Conservation (phyloP, 2,329 filamentous ascomycete genomes). For the Sclerotinia trifoliorum region DNA sequence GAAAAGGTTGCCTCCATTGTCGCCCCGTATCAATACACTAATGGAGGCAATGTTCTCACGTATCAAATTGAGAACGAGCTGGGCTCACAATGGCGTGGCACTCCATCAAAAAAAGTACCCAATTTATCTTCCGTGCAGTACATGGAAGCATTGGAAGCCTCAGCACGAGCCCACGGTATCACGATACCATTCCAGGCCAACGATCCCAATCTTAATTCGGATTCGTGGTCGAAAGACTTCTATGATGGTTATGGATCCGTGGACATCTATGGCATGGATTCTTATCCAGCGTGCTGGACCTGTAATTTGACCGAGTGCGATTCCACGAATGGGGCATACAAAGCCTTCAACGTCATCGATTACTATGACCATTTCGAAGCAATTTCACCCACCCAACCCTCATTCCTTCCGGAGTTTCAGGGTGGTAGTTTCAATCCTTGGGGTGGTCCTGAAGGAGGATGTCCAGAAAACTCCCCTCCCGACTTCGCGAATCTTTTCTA, state of each 20-base stretch:
- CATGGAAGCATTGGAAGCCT: conserved; percentile 56
- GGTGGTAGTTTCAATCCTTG: conserved; percentile 61
- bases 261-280: conserved; percentile 53
- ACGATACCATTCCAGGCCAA: conserved; percentile 58
- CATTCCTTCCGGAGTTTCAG: conserved; percentile 59
- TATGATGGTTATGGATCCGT: conserved; percentile 55
- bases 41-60: conserved; percentile 55
- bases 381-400: conserved; percentile 39
- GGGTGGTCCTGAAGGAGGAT: conserved; percentile 52
- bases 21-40: conserved; percentile 53
- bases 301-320: conserved; percentile 62
- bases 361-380: conserved; percentile 39
- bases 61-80: conserved; percentile 60
- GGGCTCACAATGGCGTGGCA: conserved; percentile 44
- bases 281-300: conserved; percentile 59
- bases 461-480: conserved; percentile 51
- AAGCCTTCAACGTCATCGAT: conserved; percentile 48
- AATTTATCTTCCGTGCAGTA: conserved; percentile 52
- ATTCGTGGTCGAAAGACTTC: conserved; percentile 61
- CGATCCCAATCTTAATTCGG: conserved; percentile 57
- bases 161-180: conserved; percentile 56
- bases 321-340: conserved; percentile 55
- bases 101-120: conserved; percentile 45
- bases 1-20: conserved; percentile 51
- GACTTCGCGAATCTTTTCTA: conserved; percentile 66